Conservation (phyloP, 2,329 filamentous ascomycete genomes). For the Nigrospora osmanthi region DNA sequence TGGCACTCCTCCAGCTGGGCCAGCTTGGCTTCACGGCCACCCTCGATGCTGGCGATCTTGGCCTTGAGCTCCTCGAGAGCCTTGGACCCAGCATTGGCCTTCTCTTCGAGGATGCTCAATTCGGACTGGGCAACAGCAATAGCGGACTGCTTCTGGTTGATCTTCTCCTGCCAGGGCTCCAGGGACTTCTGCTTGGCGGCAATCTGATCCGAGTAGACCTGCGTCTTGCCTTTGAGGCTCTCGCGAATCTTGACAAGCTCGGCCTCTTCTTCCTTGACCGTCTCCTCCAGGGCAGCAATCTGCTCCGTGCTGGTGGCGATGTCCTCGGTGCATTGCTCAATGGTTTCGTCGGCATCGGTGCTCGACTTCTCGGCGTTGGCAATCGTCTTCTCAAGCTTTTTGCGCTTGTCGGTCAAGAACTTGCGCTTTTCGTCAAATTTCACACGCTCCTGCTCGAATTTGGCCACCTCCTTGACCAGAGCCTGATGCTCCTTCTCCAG, state of each 20-base stretch:
- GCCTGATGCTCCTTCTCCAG: constrained; percentile 76
- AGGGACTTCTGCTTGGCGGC: constrained; percentile 85
- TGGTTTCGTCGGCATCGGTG: constrained; percentile 67
- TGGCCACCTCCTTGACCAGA: constrained; percentile 78
- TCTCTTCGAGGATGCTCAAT: constrained; percentile 82
- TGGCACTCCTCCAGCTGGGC: constrained; percentile 71
- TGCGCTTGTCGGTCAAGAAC: constrained; percentile 82
- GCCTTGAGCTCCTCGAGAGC: constrained; percentile 75
- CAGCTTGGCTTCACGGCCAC: constrained; percentile 62
- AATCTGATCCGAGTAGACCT: constrained; percentile 88
- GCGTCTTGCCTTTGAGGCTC: constrained; percentile 87
- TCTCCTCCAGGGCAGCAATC: constrained; percentile 66
- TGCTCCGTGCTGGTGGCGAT: constrained; percentile 71
- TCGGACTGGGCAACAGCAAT: constrained; percentile 95
- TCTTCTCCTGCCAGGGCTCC: constrained; percentile 94
- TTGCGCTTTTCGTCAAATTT: constrained; percentile 98
- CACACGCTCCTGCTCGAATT: constrained; percentile 92
- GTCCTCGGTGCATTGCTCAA: constrained; percentile 70
- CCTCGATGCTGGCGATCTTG: constrained; percentile 68
- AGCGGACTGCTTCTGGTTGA: constrained; percentile 90
- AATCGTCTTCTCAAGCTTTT: constrained; percentile 88
- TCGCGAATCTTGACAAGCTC: constrained; percentile 80
- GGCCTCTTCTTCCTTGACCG: constrained; percentile 70
- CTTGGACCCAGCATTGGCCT: constrained; percentile 77
- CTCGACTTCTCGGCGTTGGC: constrained; percentile 67